Conservation (phyloP, 164 flowering plant species). For the Piper betle region DNA sequence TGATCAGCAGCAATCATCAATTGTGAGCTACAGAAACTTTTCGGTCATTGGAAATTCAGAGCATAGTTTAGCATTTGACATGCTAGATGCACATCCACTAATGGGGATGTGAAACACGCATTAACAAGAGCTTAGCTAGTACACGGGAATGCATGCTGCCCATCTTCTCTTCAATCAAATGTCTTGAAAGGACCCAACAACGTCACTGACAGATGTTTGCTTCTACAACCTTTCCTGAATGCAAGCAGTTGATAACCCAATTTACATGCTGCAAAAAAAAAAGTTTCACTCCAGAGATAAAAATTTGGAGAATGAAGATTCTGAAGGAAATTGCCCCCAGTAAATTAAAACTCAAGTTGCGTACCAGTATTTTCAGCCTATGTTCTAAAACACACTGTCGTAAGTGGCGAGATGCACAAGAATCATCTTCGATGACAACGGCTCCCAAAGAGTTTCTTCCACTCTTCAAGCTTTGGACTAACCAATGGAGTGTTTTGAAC, state of each 20-base stretch:
- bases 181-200: not conserved
- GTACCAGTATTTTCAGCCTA: conserved; percentile 52
- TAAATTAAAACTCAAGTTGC: conserved; percentile 9
- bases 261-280: conserved; percentile 40
- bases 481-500: conserved; percentile 51
- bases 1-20: no score
- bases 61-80: no score
- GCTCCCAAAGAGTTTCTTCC: conserved; percentile 35
- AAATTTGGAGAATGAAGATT: not conserved
- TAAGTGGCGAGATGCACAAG: conserved; percentile 55
- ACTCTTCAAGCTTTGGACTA: conserved; percentile 35
- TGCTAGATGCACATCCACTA: no score
- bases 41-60: no score
- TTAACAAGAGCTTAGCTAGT: no score
- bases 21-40: no score
- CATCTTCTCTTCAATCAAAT: no score
- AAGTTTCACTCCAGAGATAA: not conserved
- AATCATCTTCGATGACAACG: conserved; percentile 47
- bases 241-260: conserved; percentile 71
- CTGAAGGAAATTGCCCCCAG: not conserved
- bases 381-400: conserved; percentile 60
- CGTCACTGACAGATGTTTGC: conserved; percentile 2
- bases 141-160: no score
- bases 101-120: no score
- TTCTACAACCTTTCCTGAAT: conserved; percentile 38